phyloP scores from a whole-genome alignment of 2,329 filamentous ascomycete genomes.

The Microascus cirrosus region DNA sequence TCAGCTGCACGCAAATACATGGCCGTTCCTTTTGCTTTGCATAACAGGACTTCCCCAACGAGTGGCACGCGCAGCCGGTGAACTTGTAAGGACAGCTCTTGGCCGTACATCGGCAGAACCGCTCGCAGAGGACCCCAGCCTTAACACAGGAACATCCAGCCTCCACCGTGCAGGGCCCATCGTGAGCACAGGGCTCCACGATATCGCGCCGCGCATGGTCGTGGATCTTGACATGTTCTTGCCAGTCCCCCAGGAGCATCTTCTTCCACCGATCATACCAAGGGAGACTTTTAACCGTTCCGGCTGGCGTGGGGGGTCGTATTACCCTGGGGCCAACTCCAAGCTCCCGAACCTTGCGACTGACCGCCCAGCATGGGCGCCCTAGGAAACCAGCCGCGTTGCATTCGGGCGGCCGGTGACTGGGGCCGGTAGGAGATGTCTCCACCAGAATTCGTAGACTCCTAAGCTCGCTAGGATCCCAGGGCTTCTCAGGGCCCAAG shows the following conservation, averaged over 20 bases:
- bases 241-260: slow-evolving; percentile 40
- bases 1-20: slow-evolving; percentile 62
- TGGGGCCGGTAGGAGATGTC: slow-evolving; percentile 26
- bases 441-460: slow-evolving; percentile 35
- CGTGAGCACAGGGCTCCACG: slow-evolving; percentile 57
- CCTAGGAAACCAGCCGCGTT: slow-evolving; percentile 36
- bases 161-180: slow-evolving; percentile 49
- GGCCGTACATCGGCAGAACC: slow-evolving; percentile 54
- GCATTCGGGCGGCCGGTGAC: slow-evolving; percentile 32
- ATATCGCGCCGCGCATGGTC: slow-evolving; percentile 44
- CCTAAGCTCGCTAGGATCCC: slow-evolving; percentile 36
- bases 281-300: slow-evolving; percentile 27
- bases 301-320: slow-evolving; percentile 15
- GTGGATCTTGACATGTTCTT: slow-evolving; percentile 42
- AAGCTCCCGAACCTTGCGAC: slow-evolving; percentile 15
- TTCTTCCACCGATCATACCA: slow-evolving; percentile 50
- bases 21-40: slow-evolving; percentile 43
- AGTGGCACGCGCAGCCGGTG: slow-evolving; percentile 54
- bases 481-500: slow-evolving; percentile 16
- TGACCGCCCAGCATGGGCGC: slow-evolving; percentile 40
- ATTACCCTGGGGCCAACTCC: slow-evolving; percentile 11
- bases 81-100: slow-evolving; percentile 52
- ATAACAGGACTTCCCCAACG: slow-evolving; percentile 46
- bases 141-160: slow-evolving; percentile 52
- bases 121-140: slow-evolving; percentile 57